Conservation (phyloP, 2,329 filamentous ascomycete genomes). For the Blastomyces gilchristii region DNA sequence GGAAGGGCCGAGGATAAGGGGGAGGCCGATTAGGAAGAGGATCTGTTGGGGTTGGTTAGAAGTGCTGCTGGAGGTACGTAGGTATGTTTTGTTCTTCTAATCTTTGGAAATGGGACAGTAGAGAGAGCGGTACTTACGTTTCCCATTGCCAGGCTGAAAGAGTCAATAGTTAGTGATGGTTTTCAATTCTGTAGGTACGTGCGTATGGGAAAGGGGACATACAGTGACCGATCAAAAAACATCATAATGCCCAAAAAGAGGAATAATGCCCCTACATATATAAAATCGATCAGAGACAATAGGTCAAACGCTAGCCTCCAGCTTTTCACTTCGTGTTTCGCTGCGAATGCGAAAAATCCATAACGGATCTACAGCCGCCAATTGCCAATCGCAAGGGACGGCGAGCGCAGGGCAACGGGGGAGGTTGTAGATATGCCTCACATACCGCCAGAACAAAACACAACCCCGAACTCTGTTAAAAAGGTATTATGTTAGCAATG, state of each 20-base stretch:
- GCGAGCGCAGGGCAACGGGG: background rate
- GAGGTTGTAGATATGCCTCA: constrained; percentile 24
- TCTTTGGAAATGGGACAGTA: constrained; percentile 8
- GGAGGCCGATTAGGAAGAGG: constrained; percentile 93
- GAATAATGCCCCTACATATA: constrained; percentile 70
- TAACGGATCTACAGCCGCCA: background rate
- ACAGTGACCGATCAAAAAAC: constrained; percentile 97
- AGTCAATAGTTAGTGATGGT: background rate
- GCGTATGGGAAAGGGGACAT: constrained; percentile 30
- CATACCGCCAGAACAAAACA: constrained; percentile 95
- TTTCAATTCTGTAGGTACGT: background rate
- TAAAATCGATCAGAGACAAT: background rate
- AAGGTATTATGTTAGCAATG: constrained; percentile 15
- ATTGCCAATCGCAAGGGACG: background rate
- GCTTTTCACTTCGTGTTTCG: background rate
- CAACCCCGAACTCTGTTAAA: constrained; percentile 75
- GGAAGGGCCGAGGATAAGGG: constrained; percentile 83
- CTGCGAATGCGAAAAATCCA: background rate
- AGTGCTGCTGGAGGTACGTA: too few relatives aligned
- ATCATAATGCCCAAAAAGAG: constrained; percentile 86
- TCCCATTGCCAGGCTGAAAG: constrained; percentile 80
- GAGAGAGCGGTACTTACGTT: constrained; percentile 50
- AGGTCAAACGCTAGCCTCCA: background rate
- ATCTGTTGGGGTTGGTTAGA: constrained; percentile 47
- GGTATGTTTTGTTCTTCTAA: background rate